phyloP scores from a whole-genome alignment of 345 rosid genomes.

The Camelina hispida region DNA sequence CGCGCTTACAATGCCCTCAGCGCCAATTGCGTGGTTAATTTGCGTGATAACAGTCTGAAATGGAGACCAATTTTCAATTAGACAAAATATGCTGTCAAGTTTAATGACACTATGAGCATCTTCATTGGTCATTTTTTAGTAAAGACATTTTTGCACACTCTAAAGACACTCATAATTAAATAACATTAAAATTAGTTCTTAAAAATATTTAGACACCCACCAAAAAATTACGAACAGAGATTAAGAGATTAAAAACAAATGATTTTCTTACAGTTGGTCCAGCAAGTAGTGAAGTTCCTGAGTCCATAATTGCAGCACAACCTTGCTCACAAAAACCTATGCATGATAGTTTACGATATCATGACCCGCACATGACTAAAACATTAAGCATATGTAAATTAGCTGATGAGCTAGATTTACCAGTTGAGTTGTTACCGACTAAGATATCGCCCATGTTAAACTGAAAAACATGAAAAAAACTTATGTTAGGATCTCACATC shows the following conservation, averaged over 20 bases:
- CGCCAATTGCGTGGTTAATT: slow-evolving; percentile 86
- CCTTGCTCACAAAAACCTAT: slow-evolving; percentile 63
- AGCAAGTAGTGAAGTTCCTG: slow-evolving; percentile 80
- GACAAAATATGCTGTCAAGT: neutral
- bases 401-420: slow-evolving; percentile 40
- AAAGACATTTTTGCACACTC: no score
- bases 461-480: slow-evolving; percentile 44
- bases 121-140: no score
- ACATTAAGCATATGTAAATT: neutral
- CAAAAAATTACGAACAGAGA: no score
- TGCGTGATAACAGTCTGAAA: slow-evolving; percentile 67
- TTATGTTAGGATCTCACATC: neutral
- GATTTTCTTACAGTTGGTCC: slow-evolving; percentile 69
- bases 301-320: slow-evolving; percentile 78
- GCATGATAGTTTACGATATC: neutral
- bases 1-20: slow-evolving; percentile 64
- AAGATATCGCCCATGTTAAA: slow-evolving; percentile 74
- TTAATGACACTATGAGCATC: neutral
- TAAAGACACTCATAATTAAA: no score
- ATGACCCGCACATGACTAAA: neutral
- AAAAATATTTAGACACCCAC: no score
- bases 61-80: neutral
- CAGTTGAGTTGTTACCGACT: slow-evolving; percentile 63
- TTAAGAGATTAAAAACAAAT: no score
- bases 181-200: no score